Evolutionary conservation across 2,329 filamentous ascomycete genomes (phyloP), one percentile per base, ranked within the genome.

Genomic region (Neofusicoccum cordaticola): DNA sequence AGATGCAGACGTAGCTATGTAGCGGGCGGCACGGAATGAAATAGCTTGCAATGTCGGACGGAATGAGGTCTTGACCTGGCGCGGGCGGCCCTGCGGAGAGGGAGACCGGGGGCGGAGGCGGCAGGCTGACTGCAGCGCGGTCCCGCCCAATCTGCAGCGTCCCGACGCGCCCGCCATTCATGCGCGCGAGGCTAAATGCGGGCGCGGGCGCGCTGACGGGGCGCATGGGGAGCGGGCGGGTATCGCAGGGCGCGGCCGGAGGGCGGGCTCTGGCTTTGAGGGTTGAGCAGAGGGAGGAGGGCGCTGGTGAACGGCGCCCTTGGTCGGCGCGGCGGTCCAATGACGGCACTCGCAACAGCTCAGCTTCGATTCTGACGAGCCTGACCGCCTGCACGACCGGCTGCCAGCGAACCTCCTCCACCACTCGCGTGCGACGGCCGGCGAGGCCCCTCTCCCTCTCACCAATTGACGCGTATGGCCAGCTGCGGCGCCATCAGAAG

Each of bases 331-430:
- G 27, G 15, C 56, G 41, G 56, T 60, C 56, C 56, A 60, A 60
- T 60, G 56, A 60, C 56, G 56, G 56, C 42, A 47, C 15, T n/a
- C 41, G 41, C 31, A 47, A 60, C 56, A 47, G 56, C 56, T 57
- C 51, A 56, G 53, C 53, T 44, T n/a, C 15, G 41, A 60, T 42
- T 60, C 56, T 60, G 56, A 60, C 56, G 39, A 34, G 39, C 39
- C 56, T 60, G 56, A 60, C 56, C 56, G 56, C 56, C 56, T 60
- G 56, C 56, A 60, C 56, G 56, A 22, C 56, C 56, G 56, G 56
- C 56, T 60, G 56, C 56, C 56, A 60, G 56, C 56, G 56, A 60
- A 60, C 56, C 56, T 60, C 56, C 41, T 60, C 56, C 56, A 47
- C 56, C 56, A 60, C 56, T 60, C 42, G 56, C 42, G 56, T 47